Conservation (phyloP, 2,329 filamentous ascomycete species). For the Aspergillus ustus region DNA sequence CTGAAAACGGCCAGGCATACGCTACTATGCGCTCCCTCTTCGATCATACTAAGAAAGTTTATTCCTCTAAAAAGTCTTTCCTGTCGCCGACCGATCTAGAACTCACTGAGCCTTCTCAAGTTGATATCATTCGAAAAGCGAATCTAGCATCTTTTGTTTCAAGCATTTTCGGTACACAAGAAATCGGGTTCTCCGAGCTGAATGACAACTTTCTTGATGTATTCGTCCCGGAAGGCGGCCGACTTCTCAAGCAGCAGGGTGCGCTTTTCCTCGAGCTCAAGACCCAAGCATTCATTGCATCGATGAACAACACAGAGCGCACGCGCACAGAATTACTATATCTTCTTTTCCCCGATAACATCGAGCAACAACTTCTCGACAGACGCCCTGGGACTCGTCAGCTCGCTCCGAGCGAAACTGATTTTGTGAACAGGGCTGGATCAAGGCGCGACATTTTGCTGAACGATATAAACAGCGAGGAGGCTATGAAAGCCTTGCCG, state of each 20-base stretch:
- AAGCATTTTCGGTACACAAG: constrained; percentile 66
- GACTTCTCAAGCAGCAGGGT: constrained; percentile 64
- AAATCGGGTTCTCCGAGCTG: constrained; percentile 67
- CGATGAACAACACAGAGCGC: constrained; percentile 60
- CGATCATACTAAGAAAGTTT: constrained; percentile 66
- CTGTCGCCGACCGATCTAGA: constrained; percentile 59
- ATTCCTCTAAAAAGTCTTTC: constrained; percentile 61
- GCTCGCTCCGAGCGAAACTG: constrained; percentile 62
- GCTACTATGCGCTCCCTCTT: constrained; percentile 65
- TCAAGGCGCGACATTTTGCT: constrained; percentile 63
- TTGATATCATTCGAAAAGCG: constrained; percentile 65
- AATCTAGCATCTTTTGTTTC: constrained; percentile 69
- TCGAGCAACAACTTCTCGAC: constrained; percentile 58
- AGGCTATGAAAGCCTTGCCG: constrained; percentile 55
- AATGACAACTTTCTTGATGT: constrained; percentile 68
- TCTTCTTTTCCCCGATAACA: constrained; percentile 63
- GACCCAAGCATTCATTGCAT: constrained; percentile 69
- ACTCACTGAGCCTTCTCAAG: constrained; percentile 56
- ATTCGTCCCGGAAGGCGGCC: constrained; percentile 64
- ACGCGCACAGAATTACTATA: constrained; percentile 61
- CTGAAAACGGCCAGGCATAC: constrained; percentile 65
- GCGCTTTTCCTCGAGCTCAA: constrained; percentile 67
- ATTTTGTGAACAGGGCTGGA: constrained; percentile 61
- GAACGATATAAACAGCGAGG: constrained; percentile 57
- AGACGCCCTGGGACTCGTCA: constrained; percentile 59